phyloP scores from a whole-genome alignment of 805 yeast genomes.

The Kazachstania taianensis region DNA sequence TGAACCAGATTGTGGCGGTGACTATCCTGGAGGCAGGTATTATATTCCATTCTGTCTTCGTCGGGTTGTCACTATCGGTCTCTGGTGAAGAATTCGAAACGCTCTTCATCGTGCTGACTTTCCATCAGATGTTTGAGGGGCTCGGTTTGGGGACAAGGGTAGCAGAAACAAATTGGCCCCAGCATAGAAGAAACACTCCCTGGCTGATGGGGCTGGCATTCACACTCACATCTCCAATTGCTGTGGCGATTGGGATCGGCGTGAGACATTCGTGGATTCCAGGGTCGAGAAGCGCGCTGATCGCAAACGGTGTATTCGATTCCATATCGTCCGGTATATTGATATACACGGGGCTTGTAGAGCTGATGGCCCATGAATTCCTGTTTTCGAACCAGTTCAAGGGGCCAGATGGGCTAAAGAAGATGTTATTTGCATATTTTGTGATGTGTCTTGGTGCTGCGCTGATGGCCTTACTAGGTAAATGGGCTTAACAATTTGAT shows the following conservation, averaged over 20 bases:
- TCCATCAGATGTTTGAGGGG: conserved; percentile 81
- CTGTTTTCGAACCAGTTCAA: conserved; percentile 52
- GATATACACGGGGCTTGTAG: conserved; percentile 68
- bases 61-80: conserved; percentile 69
- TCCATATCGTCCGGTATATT: conserved; percentile 70
- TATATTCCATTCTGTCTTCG: conserved; percentile 71
- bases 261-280: conserved; percentile 55
- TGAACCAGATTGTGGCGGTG: conserved; percentile 45
- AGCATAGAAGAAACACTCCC: conserved; percentile 38
- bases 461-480: conserved; percentile 64
- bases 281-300: conserved; percentile 46
- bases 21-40: conserved; percentile 70
- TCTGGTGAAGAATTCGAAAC: conserved; percentile 68
- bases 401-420: conserved; percentile 44
- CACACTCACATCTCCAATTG: conserved; percentile 57
- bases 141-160: conserved; percentile 75
- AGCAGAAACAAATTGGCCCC: conserved; percentile 47
- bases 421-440: conserved; percentile 36
- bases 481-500: conserved; percentile 52
- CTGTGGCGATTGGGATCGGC: conserved; percentile 71
- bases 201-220: conserved; percentile 45
- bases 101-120: conserved; percentile 56
- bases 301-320: conserved; percentile 65
- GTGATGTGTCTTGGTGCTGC: conserved; percentile 50
- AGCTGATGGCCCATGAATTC: conserved; percentile 66